Base-by-base conservation (phyloP, 1,284 basidiomycete species). In the Thelephora terrestris region DNA sequence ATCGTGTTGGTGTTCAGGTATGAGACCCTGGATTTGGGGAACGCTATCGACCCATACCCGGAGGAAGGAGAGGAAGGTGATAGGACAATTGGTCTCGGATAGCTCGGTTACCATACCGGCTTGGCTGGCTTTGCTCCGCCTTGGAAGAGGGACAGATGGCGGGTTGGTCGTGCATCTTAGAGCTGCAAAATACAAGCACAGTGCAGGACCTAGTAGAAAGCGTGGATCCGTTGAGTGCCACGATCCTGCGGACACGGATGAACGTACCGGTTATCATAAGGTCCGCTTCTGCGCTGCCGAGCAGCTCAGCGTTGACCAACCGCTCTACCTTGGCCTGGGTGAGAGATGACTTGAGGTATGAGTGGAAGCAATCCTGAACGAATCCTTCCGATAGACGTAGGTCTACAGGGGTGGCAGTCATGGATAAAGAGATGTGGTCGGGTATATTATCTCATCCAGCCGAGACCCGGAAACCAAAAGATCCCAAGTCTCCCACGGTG, bases 291-390 rank as follows among this genome's bases (percentile, higher is more conserved):
- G 85, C 85, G 49, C 80, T 83, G 32, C 79, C 80, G 9, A 89
- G 68, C 3, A 84, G 63, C 29, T 85, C 79, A 6, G 77, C 73
- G 58, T 84, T 81, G 35, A 91, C 67, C 4, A 91, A 68, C 1
- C 70, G 68, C 62, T 91, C 88, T 1, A 72, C 74, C 59, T 85
- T 86, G 0, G 87, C 89, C 54, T 81, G 77, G 0, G 81, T 73
- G 7, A 91, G 67, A 0, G 84, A 85, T 1, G 81, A 84, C 58
- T 82, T 83, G 59, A 90, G 75, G 57, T 87, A 86, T 53, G 74
- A 75, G 62, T 91, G 86, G 59, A 91, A 91, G 52, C 76, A 78
- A 55, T 85, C 75, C 52, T 86, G 81, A 21, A 89, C 71, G 49
- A 75, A 73, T 49, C 74, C 60, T 57, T 88, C 85, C 1, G 76